phyloP scores from a whole-genome alignment of 73 alveolate species.

The Halteria grandinella region DNA sequence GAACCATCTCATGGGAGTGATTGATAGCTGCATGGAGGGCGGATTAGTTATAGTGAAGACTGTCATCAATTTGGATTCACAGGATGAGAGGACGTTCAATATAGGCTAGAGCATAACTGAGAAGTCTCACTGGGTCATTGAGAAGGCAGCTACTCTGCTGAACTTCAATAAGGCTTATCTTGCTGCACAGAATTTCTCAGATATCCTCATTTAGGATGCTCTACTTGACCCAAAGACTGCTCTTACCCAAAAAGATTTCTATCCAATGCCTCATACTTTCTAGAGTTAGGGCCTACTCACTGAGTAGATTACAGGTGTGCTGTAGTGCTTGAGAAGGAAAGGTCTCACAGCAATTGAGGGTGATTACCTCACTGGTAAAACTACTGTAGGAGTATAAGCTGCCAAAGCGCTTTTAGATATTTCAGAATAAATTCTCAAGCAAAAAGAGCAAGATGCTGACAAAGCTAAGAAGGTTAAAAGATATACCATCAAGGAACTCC shows the following conservation, averaged over 20 bases:
- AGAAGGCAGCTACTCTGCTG: slow-evolving; percentile 1
- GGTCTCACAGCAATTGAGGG: slow-evolving; percentile 4
- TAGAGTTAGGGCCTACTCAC: too few relatives aligned
- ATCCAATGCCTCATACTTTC: not conserved
- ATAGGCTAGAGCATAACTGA: slow-evolving; percentile 11
- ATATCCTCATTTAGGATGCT: not conserved
- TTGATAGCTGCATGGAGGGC: slow-evolving; percentile 20
- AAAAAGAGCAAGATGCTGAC: not conserved
- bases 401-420: not conserved
- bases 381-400: not conserved
- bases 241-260: not conserved
- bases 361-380: slow-evolving; percentile 17
- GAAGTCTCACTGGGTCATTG: slow-evolving; percentile 18
- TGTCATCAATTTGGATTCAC: slow-evolving; percentile 21
- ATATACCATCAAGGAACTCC: slow-evolving; percentile 18
- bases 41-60: slow-evolving; percentile 7
- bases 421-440: not conserved
- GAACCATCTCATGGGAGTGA: slow-evolving; percentile 28
- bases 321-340: not conserved
- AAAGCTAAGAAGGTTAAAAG: not conserved
- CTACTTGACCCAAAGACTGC: slow-evolving; percentile 6
- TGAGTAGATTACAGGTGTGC: not conserved
- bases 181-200: slow-evolving; percentile 1
- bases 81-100: slow-evolving; percentile 21
- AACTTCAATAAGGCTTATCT: slow-evolving; percentile 16